Conservation (phyloP, 805 yeast species). For the Isabelozyma rhagii region DNA sequence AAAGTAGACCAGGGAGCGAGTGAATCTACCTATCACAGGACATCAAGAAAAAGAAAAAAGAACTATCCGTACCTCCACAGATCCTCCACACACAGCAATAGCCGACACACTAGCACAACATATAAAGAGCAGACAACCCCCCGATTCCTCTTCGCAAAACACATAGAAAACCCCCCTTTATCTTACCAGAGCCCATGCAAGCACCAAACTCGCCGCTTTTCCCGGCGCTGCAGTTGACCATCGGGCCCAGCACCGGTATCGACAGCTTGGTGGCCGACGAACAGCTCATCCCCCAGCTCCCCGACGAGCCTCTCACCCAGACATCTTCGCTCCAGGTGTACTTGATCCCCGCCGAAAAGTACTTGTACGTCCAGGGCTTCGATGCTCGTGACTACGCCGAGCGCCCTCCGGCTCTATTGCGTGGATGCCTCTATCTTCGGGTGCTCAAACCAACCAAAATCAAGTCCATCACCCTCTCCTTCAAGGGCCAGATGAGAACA, state of each 20-base stretch:
- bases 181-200: neutral
- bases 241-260: constrained; percentile 2
- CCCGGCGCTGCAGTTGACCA: constrained; percentile 21
- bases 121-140: too few species aligned
- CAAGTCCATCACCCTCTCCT: constrained; percentile 56
- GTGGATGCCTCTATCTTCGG: constrained; percentile 75
- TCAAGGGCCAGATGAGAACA: constrained; percentile 70
- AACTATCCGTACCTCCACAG: too few species aligned
- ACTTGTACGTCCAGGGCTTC: constrained; percentile 79
- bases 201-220: constrained; percentile 21
- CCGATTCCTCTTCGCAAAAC: too few species aligned
- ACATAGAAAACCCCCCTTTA: neutral
- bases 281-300: constrained; percentile 44
- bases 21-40: too few species aligned
- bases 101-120: too few species aligned
- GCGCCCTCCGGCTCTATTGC: constrained; percentile 71
- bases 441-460: constrained; percentile 70
- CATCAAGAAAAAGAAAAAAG: too few species aligned
- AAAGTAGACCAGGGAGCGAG: too few species aligned
- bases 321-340: constrained; percentile 68
- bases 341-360: constrained; percentile 75
- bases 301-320: constrained; percentile 54
- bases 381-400: constrained; percentile 58
- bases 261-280: constrained; percentile 6
- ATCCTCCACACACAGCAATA: too few species aligned